Evolutionary conservation across 2,329 filamentous ascomycete genomes (phyloP).

Genomic region (Amauroascus niger): DNA sequence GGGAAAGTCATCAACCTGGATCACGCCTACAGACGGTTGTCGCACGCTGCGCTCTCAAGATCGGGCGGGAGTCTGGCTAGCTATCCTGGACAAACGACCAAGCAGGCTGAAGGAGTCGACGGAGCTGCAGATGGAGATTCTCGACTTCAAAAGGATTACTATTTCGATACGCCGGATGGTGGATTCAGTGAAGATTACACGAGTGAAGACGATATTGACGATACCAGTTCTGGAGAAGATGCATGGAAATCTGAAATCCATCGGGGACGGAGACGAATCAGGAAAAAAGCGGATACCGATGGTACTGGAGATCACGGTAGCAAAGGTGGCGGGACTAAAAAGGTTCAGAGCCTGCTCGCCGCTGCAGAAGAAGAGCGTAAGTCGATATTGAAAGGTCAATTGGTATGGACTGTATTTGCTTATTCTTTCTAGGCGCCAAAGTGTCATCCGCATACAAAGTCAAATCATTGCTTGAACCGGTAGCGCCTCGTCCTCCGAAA

Average conservation of each 20-base stretch:
- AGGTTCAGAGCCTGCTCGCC: constrained; percentile 54
- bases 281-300: constrained; percentile 18
- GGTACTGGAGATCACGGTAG: constrained; percentile 5
- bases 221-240: constrained; percentile 56
- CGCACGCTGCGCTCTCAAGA: constrained; percentile 58
- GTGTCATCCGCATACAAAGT: constrained; percentile 51
- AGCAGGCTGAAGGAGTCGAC: constrained; percentile 27
- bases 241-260: constrained; percentile 36
- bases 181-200: constrained; percentile 34
- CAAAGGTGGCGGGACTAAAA: constrained; percentile 30
- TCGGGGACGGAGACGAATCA: constrained; percentile 32
- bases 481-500: constrained; percentile 50
- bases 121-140: constrained; percentile 40
- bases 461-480: constrained; percentile 52
- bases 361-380: constrained; percentile 70
- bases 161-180: constrained; percentile 62
- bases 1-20: constrained; percentile 57
- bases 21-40: constrained; percentile 60
- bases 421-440: constrained; percentile 39
- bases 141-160: constrained; percentile 60
- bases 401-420: constrained; percentile 7
- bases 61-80: constrained; percentile 55
- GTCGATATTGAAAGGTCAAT: constrained; percentile 26
- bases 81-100: constrained; percentile 48
- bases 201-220: constrained; percentile 29